Conservation (phyloP, 495 filamentous ascomycete species). For the Annulohypoxylon nitens region DNA sequence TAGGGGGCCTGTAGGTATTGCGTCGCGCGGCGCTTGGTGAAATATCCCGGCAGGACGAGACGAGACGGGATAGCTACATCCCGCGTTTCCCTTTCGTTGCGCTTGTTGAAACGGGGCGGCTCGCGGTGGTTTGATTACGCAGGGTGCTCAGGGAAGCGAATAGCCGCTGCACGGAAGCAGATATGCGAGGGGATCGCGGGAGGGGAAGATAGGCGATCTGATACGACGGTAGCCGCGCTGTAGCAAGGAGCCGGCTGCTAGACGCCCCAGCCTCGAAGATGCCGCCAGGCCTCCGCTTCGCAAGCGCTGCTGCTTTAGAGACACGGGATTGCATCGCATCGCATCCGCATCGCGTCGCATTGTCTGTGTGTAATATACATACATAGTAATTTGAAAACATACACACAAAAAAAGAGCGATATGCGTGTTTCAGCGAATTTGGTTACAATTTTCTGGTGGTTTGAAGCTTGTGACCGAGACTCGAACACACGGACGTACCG, state of each 20-base stretch:
- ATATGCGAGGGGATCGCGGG: neutral
- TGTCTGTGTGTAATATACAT: neutral
- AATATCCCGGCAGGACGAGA: neutral
- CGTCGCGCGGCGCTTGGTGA: conserved; percentile 34
- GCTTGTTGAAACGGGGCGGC: conserved; percentile 46
- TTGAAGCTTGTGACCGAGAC: conserved; percentile 40
- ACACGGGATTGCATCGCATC: neutral
- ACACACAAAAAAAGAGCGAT: neutral
- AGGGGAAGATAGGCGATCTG: conserved; percentile 4
- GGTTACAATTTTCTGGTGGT: conserved; percentile 15
- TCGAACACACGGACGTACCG: conserved; percentile 11
- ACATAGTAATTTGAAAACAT: too few relatives aligned
- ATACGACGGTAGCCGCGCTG: conserved; percentile 43
- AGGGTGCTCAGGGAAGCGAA: conserved; percentile 1
- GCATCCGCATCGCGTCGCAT: neutral
- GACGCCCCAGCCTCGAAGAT: conserved; percentile 43
- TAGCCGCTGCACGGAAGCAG: conserved; percentile 18
- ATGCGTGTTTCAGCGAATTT: conserved; percentile 24
- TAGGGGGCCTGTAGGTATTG: neutral
- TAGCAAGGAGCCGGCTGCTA: conserved; percentile 13
- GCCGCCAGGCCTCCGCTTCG: conserved; percentile 40
- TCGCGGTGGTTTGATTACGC: conserved; percentile 18
- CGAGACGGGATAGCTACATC: neutral
- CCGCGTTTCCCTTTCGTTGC: conserved; percentile 12
- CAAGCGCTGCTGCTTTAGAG: conserved; percentile 15